Conservation (phyloP, 1,284 basidiomycete genomes). For the Malassezia slooffiae region DNA sequence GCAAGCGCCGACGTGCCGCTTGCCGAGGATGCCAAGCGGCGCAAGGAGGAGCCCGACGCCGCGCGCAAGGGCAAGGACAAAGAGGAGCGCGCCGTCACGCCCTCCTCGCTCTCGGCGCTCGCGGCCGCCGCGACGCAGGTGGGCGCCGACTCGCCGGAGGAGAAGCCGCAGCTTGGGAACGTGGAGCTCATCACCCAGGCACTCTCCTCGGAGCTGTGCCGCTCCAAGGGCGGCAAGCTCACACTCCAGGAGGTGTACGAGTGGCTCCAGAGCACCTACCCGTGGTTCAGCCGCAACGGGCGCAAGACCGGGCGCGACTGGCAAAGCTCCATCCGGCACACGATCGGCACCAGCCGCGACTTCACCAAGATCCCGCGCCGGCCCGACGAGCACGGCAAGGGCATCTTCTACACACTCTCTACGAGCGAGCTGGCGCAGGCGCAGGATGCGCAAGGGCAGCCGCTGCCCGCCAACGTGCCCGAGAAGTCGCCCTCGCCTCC, state of each 20-base stretch:
- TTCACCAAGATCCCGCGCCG: slow-evolving; percentile 35
- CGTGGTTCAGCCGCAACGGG: slow-evolving; percentile 60
- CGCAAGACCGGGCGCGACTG: slow-evolving; percentile 38
- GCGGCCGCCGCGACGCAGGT: slow-evolving; percentile 3
- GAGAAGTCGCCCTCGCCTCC: not conserved
- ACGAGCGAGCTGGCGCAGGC: slow-evolving; percentile 26
- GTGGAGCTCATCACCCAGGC: slow-evolving; percentile 38
- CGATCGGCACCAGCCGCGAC: slow-evolving; percentile 37
- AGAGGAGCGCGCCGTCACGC: not conserved
- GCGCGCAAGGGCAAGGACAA: not conserved
- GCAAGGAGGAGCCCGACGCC: slow-evolving; percentile 8
- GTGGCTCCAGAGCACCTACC: slow-evolving; percentile 76
- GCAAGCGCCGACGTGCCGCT: slow-evolving; percentile 1
- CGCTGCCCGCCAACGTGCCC: slow-evolving; percentile 22
- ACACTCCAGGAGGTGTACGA: slow-evolving; percentile 82
- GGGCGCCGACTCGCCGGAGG: slow-evolving; percentile 3
- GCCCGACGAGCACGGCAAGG: slow-evolving; percentile 39
- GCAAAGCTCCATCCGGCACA: slow-evolving; percentile 41
- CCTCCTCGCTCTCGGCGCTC: slow-evolving; percentile 6
- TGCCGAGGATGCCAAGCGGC: slow-evolving; percentile 10
- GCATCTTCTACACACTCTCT: slow-evolving; percentile 37
- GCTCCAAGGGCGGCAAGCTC: slow-evolving; percentile 60
- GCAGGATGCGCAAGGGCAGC: slow-evolving; percentile 25
- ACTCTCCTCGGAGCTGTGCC: slow-evolving; percentile 26
- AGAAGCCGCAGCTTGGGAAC: slow-evolving; percentile 39